phyloP scores from a whole-genome alignment of 441 rosid species.

The Codiaeum variegatum region DNA sequence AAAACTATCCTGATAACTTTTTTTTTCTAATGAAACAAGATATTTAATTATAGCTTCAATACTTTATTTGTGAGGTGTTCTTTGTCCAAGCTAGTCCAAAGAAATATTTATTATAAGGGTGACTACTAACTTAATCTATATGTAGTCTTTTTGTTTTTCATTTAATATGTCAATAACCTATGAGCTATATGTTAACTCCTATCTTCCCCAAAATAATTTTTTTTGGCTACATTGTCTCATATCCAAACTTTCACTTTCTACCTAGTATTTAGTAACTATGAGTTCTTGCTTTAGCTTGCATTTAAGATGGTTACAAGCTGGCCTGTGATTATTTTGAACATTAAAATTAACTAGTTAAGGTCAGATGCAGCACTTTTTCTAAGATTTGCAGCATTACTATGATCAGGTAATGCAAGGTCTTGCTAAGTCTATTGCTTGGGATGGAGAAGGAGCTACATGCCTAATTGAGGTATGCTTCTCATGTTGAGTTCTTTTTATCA shows the following conservation, averaged over 20 bases:
- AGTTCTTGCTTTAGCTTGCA: not conserved
- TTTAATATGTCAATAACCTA: not conserved
- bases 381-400: slow-evolving; percentile 9
- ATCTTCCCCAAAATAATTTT: not conserved
- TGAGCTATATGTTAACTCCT: not conserved
- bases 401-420: slow-evolving; percentile 96
- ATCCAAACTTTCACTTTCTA: too few species aligned
- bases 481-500: not conserved
- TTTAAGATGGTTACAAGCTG: not conserved
- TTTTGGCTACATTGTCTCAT: not conserved
- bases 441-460: slow-evolving; percentile 99
- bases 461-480: slow-evolving; percentile 66
- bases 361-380: slow-evolving; percentile 1
- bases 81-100: not conserved
- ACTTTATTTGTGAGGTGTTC: not conserved
- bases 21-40: not conserved
- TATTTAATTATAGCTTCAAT: not conserved
- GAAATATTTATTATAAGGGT: not conserved
- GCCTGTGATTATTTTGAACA: slow-evolving; percentile 6
- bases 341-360: not conserved
- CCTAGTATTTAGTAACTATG: not conserved
- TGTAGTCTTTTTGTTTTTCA: not conserved
- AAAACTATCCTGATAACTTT: not conserved
- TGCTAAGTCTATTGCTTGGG: slow-evolving; percentile 98
- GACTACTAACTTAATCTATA: not conserved